Conservation (phyloP, 768 basidiomycete species). For the Sporobolomyces pararoseus region DNA sequence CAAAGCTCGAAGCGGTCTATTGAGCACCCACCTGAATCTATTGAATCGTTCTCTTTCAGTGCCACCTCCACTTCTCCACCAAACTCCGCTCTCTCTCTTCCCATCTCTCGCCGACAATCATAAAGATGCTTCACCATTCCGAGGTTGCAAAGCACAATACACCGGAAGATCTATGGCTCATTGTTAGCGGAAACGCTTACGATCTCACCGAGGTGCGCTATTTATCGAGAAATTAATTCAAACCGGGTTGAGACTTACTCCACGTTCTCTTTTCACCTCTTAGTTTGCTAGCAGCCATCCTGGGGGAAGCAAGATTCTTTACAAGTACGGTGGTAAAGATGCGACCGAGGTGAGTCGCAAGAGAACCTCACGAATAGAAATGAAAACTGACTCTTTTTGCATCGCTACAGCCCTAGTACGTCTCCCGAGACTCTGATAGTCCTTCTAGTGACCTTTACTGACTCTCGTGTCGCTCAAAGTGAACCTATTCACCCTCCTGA, state of each 20-base stretch:
- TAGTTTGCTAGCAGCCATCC: conserved; percentile 1
- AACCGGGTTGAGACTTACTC: too few relatives aligned
- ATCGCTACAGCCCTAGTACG: conserved; percentile 34
- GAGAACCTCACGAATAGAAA: not conserved
- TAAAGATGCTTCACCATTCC: conserved; percentile 44
- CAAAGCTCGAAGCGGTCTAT: too few relatives aligned
- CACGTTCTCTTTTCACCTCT: too few relatives aligned
- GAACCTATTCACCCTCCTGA: conserved; percentile 75
- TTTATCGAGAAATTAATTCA: too few relatives aligned
- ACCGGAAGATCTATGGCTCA: conserved; percentile 74
- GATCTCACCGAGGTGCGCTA: conserved; percentile 75
- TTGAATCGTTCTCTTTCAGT: too few relatives aligned
- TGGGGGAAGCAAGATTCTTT: conserved; percentile 70
- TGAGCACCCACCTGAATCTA: too few relatives aligned
- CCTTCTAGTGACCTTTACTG: not conserved
- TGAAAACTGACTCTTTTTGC: not conserved
- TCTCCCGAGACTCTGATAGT: not conserved
- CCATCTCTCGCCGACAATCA: not conserved
- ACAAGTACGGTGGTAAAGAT: conserved; percentile 82
- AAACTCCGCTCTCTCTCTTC: not conserved
- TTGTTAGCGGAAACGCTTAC: conserved; percentile 72
- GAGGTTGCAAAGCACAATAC: conserved; percentile 52
- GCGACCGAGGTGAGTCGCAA: conserved; percentile 49
- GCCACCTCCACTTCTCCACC: not conserved
- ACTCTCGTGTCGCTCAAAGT: conserved; percentile 10